Evolutionary conservation across 192 early-diverging fungal genomes (phyloP), one percentile per base, ranked within the genome.

Genomic region (Lunasporangiospora selenospora): DNA sequence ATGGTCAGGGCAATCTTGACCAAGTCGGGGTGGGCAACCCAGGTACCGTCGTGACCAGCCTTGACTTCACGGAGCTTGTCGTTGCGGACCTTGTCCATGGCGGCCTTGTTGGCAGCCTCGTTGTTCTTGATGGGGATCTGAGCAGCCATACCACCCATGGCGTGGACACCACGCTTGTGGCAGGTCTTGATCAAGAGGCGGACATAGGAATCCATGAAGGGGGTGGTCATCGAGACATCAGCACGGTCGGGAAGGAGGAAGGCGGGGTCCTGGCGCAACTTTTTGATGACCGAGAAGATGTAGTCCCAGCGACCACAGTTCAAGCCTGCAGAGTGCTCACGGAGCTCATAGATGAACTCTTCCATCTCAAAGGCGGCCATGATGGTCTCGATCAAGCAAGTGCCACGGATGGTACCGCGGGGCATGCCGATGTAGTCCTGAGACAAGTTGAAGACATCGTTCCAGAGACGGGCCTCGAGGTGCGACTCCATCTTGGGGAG

Each of bases 241-340:
- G 84, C 83, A 73, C 97, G 95, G 75, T 96, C 89, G 44, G 97
- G 97, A 36, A 98, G 83, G 39, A 95, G 83, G 73, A 88, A 95
- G 43, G 88, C 85, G 62, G 90, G 85, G 77, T 95, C 82, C 78
- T 92, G 85, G 45, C 93, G 90, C 86, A 98, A 89, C 85, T 94
- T 94, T 84, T 98, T 98, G 87, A 98, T 98, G 67, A 94, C 90
- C 9, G 92, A 93, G 80, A 98, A 98, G 81, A 98, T 98, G 85
- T 98, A 98, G 83, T 98, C 97, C 97, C 97, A 98, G 45, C 97
- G 89, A 44, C 97, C 97, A 84, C 97, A 98, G 94, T 98, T 98
- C 43, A 98, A 86, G 7, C 97, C 97, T 19, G 95, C 89, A 34
- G 97, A 98, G 86, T 98, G 97, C 26, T 98, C 90, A 79, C 96